phyloP scores from a whole-genome alignment of 352 stramenopile genomes.

The Pythium scleroteichum region DNA sequence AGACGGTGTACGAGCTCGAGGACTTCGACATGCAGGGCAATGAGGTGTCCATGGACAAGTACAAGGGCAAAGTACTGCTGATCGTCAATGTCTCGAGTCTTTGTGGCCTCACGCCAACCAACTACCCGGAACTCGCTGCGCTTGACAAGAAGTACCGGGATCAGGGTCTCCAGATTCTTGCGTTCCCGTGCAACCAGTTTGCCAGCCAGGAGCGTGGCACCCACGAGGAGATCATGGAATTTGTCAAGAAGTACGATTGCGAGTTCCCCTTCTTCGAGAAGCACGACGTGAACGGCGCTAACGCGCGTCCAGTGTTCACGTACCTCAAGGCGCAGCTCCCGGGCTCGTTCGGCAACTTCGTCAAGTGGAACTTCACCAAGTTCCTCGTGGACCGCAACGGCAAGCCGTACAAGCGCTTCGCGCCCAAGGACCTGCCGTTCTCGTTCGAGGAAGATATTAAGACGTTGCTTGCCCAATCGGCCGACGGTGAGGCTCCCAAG shows the following conservation, averaged over 20 bases:
- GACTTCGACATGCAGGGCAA: slow-evolving; percentile 65
- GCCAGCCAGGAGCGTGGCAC: slow-evolving; percentile 67
- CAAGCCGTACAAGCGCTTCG: slow-evolving; percentile 70
- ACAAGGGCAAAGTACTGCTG: slow-evolving; percentile 29
- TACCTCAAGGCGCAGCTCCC: slow-evolving; percentile 82
- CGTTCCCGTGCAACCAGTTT: slow-evolving; percentile 90
- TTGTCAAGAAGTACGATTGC: slow-evolving; percentile 55
- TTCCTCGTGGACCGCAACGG: slow-evolving; percentile 88
- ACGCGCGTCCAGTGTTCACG: slow-evolving; percentile 72
- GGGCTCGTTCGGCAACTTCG: slow-evolving; percentile 43
- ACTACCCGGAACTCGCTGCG: slow-evolving; percentile 73
- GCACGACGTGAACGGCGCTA: slow-evolving; percentile 82
- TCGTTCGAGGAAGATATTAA: slow-evolving; percentile 84
- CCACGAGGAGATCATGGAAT: slow-evolving; percentile 58
- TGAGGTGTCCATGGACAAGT: slow-evolving; percentile 58
- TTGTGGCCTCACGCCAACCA: slow-evolving; percentile 28
- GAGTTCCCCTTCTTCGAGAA: slow-evolving; percentile 68
- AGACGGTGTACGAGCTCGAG: slow-evolving; percentile 72
- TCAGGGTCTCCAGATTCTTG: slow-evolving; percentile 62
- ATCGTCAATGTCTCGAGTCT: slow-evolving; percentile 27
- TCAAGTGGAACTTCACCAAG: slow-evolving; percentile 93
- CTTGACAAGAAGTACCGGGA: slow-evolving; percentile 58
- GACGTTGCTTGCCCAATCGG: slow-evolving; percentile 51
- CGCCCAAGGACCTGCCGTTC: slow-evolving; percentile 63
- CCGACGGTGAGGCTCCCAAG: slow-evolving; percentile 22